These are phyloP conservation scores for Alternaria conjuncta DNA, from an alignment of 2,329 filamentous ascomycete genomes.

Conservation along the genomic window DNA sequence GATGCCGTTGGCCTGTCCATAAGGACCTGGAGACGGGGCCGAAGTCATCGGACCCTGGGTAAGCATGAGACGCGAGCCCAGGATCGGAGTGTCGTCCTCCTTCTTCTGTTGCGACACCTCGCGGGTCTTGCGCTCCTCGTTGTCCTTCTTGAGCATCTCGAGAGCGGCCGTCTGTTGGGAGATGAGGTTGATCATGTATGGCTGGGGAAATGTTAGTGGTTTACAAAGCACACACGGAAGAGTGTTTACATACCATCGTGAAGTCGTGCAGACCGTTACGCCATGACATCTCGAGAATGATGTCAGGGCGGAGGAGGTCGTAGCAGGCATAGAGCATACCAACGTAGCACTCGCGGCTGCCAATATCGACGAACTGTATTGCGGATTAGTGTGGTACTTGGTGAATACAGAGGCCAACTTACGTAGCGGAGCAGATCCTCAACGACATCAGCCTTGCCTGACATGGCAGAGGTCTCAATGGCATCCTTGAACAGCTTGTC, in stretches of 20 bases:
- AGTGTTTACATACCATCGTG: conserved; percentile 70
- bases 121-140: conserved; percentile 83
- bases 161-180: conserved; percentile 89
- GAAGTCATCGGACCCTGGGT: conserved; percentile 78
- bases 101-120: conserved; percentile 81
- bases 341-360: conserved; percentile 98
- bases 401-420: conserved; percentile 60
- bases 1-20: conserved; percentile 84
- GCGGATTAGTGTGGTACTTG: conserved; percentile 41
- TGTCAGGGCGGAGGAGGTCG: conserved; percentile 90
- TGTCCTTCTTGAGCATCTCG: conserved; percentile 86
- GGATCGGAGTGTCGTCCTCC: conserved; percentile 91
- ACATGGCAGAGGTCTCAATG: conserved; percentile 95
- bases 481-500: conserved; percentile 99
- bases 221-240: neutral
- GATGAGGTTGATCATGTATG: conserved; percentile 99
- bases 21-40: conserved; percentile 70
- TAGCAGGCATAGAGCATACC: conserved; percentile 99
- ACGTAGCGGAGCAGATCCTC: conserved; percentile 97
- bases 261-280: conserved; percentile 93
- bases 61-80: conserved; percentile 92
- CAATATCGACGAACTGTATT: conserved; percentile 93
- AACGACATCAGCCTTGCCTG: conserved; percentile 86
- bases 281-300: conserved; percentile 97
- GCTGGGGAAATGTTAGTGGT: conserved; percentile 48